These are phyloP conservation scores for Strigomonas culicis DNA, from an alignment of 208 protist species.

Conservation along the genomic window DNA sequence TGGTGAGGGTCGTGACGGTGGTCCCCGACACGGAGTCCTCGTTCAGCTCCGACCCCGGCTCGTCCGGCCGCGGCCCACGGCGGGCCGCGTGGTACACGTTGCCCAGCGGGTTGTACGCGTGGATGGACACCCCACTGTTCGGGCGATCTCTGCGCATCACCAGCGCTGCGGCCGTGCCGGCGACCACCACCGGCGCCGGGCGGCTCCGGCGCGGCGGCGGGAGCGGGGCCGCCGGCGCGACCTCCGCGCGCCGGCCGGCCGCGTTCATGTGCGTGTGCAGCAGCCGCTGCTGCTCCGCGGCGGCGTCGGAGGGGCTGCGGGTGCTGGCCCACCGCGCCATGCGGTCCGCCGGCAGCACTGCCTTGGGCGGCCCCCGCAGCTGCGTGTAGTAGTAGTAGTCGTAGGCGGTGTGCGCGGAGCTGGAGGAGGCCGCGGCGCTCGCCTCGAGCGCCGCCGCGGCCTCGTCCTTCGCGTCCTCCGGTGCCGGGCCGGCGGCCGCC, in stretches of 20 bases:
- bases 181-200: neutral
- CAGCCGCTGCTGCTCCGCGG: neutral
- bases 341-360: neutral
- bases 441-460: neutral
- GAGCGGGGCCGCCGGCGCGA: no score
- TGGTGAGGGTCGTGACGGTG: neutral
- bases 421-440: neutral
- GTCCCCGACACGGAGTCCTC: neutral
- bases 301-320: no score
- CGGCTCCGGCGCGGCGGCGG: neutral
- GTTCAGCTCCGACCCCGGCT: neutral
- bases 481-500: neutral
- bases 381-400: neutral
- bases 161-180: conserved; percentile 11
- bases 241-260: neutral
- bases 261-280: neutral
- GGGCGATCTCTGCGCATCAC: no score
- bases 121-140: neutral
- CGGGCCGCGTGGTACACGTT: neutral
- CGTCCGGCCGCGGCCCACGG: neutral
- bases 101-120: neutral
- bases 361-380: neutral
- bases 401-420: neutral
- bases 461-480: neutral
- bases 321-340: neutral